A percentile compares a stretch with the other conserved stretches of the same genome.
Conservation (phyloP, 345 rosid genomes). For the Stellera chamaejasme region DNA sequence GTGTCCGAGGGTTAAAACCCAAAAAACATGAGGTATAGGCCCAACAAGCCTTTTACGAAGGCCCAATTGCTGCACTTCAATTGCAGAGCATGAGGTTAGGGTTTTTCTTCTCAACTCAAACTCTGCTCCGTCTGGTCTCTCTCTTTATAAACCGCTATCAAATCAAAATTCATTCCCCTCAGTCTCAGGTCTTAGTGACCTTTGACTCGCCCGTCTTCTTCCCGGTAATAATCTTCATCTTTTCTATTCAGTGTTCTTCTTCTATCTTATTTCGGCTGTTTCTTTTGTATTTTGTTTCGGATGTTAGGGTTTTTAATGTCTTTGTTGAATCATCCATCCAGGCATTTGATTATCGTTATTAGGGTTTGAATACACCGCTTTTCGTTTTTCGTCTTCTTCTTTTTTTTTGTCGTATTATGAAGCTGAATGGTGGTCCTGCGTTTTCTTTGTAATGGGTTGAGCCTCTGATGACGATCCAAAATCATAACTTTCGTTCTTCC, state of each 20-base stretch:
- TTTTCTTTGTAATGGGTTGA: not conserved
- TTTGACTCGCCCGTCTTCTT: too few species aligned
- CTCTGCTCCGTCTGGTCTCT: not conserved
- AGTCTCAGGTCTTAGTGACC: too few species aligned
- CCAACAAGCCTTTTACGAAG: not conserved
- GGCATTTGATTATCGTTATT: too few species aligned
- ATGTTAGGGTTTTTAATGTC: not conserved
- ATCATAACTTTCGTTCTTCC: constrained; percentile 45
- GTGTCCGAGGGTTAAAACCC: too few species aligned
- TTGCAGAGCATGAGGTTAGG: not conserved
- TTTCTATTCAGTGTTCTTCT: not conserved
- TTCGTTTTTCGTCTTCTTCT: too few species aligned
- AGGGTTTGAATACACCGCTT: too few species aligned
- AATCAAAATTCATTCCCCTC: not conserved
- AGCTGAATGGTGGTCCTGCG: too few species aligned
- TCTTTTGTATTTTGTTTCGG: not conserved
- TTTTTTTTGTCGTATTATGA: too few species aligned
- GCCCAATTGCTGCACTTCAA: not conserved
- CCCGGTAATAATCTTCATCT: not conserved
- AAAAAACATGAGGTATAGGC: not conserved
- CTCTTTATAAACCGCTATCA: not conserved
- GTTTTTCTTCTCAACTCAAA: not conserved
- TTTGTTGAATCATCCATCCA: too few species aligned
- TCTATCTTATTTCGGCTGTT: not conserved
- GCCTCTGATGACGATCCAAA: constrained; percentile 36